Base-by-base conservation (phyloP, 2,329 filamentous ascomycete species). In the Rhynchosporium secalis region DNA sequence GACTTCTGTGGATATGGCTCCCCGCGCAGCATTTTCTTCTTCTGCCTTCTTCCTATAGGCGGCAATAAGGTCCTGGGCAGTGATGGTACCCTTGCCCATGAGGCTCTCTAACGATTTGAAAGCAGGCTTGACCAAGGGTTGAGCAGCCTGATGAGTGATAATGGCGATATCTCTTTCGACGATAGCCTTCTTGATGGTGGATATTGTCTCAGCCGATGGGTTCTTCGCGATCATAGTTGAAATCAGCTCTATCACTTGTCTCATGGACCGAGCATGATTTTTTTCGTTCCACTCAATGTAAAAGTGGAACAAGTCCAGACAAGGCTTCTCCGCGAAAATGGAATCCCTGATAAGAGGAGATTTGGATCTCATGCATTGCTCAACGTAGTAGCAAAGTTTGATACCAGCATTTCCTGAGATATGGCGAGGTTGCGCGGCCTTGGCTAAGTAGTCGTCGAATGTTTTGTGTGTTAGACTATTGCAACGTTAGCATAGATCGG, bases 251-350 rank as follows among this genome's bases (percentile, higher is more conserved):
- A 88, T 77, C 4, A 87, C 81, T 62, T 87, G 78, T 65, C 82
- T 83, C 82, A 88, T 83, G 41, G 85, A 85, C 10, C 86, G 79
- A 68, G 87, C 83, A 63, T 85, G 82, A 69, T 88, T 85, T 61
- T 83, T 83, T 69, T 88, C 86, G 68, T 86, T 87, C 84, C 85
- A 88, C 69, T 87, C 85, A 56, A 88, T 77, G 70, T 85, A 89
- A 69, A 86, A 87, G 59, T 82, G 76, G 74, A 87, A 86, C 29
- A 88, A 75, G 58, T 76, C 75, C 56, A 80, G 67, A 26, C 77
- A 79, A 3, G 82, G 80, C 36, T 76, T 70, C 64, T 78, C 73
- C 10, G 79, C 80, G 64, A 84, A 86, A 1, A 82, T 81, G 78
- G 84, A 84, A 9, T 70, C 66, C 52, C 72, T 75, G 38, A 87